Evolutionary conservation across 306 rosid genomes (phyloP), one percentile per base, ranked within the genome.

Genomic region (Cyclanthera cordifolia): DNA sequence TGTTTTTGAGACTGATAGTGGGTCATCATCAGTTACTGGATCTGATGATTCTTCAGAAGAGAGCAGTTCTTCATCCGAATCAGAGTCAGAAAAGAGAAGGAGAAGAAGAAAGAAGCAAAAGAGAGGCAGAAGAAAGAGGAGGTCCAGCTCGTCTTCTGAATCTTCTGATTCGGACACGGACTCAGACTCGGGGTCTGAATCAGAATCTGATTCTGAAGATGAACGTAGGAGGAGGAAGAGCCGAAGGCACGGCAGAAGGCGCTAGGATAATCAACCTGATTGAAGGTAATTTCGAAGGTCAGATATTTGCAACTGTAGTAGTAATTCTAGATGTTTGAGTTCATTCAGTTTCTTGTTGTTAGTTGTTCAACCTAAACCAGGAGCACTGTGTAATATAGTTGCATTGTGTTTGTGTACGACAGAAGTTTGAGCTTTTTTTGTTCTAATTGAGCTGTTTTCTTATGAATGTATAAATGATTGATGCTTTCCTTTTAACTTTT

Each of bases 1-100:
- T 2, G 98, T 89, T 73, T 92, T 89, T 67, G 93, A 89, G 82
- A 88, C 92, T 46, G 97, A 92, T 50, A 92, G 96, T 43, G 89
- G 81, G 27, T 79, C 96, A 25, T 83, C 94, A 14, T 91, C 97
- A 20, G 90, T 81, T 72, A 83, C 90, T 0, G 93, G 85, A n/a
- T 89, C 96, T 9, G 91, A 83, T 55, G 76, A 46, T 80, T 86
- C 95, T 77, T 89, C 95, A 9, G 97, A 53, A 20, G 84, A 60
- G 75, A 89, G 88, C 77, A 85, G 87, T 72, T 85, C 95, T 53
- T 86, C 92, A 6, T 81, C 98, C 70, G 98, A 87, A 74, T 93
- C 96, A 4, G 95, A 84, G 78, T 87, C 82, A 52, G 95, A 87
- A 80, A 86, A 91, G 76, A 79, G 84, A 74, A 76, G 73, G 43